Evolutionary conservation across 169 alveolate genomes (phyloP), one percentile per base, ranked within the genome.

Genomic region (Babesia ovata): DNA sequence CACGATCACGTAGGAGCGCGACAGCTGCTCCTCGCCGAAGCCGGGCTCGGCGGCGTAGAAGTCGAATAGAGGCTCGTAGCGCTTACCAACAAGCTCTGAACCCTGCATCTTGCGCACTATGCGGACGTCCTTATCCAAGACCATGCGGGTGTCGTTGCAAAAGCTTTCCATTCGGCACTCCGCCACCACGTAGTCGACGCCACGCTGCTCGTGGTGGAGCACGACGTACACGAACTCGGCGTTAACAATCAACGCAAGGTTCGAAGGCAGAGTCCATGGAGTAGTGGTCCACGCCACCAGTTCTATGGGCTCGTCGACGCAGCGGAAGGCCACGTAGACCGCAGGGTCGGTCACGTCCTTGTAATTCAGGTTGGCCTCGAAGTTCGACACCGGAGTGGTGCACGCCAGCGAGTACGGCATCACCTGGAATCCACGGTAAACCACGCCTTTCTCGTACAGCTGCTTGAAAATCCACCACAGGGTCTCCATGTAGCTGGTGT

Each of bases 261-360:
- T 98, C 33, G 98, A 89, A 0, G 99, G 99, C n/a, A 98, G 93
- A 0, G 99, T 98, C 99, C 99, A 98, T 7, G 99, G 99, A 0
- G 99, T 98, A 17, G 99, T 98, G 46, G 99, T 98, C 99, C 99
- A 98, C 45, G 99, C 99, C 4, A 97, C 85, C 48, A 95, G 85
- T 53, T 87, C 88, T 0, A 92, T 78, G 22, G 86, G 85, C 24
- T 83, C 90, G 22, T 83, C 88, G 39, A 78, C n/a, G 22, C 69
- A 83, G 42, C 42, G 58, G 93, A 98, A 98, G 28, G 99, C 92
- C 21, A 97, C 94, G 44, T 96, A 87, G 48, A 98, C 83, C 46
- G 99, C 93, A 10, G 99, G 99, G 87, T 98, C 99, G 4, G 94
- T 89, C 11, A 95, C 97, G 58, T 96, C 98, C 76, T 97, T 96